These are phyloP conservation scores for Ganoderma lingzhi DNA, from an alignment of 1,284 basidiomycete species.

Conservation along the genomic window DNA sequence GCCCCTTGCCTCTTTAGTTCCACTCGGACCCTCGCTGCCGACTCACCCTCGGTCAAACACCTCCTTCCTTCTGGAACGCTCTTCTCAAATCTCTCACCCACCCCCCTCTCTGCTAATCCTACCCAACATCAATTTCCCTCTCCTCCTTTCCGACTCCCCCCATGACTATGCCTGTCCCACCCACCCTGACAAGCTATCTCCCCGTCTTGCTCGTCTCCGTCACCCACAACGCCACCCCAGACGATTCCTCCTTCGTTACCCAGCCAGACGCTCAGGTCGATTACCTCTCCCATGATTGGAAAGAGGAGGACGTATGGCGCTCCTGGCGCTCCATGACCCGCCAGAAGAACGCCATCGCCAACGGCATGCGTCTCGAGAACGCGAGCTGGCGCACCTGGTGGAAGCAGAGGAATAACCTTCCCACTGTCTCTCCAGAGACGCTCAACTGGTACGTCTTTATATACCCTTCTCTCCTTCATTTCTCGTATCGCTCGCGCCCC, in stretches of 20 bases:
- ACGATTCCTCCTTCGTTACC: slow-evolving; percentile 72
- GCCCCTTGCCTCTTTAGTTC: slow-evolving; percentile 19
- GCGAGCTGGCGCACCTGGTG: slow-evolving; percentile 99
- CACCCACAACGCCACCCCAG: slow-evolving; percentile 62
- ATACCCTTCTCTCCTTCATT: slow-evolving; percentile 25
- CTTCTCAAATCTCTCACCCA: slow-evolving; percentile 7
- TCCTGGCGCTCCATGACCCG: slow-evolving; percentile 99
- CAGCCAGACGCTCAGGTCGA: slow-evolving; percentile 80
- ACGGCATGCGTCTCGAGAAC: slow-evolving; percentile 95
- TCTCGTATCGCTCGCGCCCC: slow-evolving; percentile 25
- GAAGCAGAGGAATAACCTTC: slow-evolving; percentile 97
- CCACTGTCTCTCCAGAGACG: slow-evolving; percentile 96
- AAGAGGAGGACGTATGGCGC: slow-evolving; percentile 98
- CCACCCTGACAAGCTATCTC: slow-evolving; percentile 59
- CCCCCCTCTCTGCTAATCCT: slow-evolving; percentile 6
- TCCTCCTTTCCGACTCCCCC: slow-evolving; percentile 23
- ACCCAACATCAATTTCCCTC: slow-evolving; percentile 10
- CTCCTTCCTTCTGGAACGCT: slow-evolving; percentile 22
- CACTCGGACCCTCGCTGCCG: slow-evolving; percentile 27
- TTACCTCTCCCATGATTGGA: slow-evolving; percentile 94
- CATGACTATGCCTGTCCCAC: slow-evolving; percentile 39
- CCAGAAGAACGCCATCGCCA: slow-evolving; percentile 98
- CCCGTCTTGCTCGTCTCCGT: slow-evolving; percentile 74
- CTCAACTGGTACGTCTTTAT: slow-evolving; percentile 90
- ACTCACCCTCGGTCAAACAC: slow-evolving; percentile 22